Evolutionary conservation across 805 yeast genomes (phyloP).

Genomic region (Kregervanrija pseudodelftensis): DNA sequence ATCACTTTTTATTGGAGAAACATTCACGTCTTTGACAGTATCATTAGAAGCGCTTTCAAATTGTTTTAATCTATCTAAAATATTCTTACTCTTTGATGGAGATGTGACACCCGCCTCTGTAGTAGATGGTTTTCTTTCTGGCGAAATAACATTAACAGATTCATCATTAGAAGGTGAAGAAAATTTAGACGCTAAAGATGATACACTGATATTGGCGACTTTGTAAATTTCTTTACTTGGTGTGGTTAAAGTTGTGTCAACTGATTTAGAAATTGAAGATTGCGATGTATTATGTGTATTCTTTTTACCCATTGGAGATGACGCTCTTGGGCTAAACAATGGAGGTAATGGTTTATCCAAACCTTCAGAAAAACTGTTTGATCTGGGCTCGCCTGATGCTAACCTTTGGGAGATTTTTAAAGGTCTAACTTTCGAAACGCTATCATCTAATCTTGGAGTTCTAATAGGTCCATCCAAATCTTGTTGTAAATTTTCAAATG

Average conservation of each 20-base stretch:
- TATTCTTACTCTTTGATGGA: constrained; percentile 13
- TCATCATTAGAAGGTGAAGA: constrained; percentile 10
- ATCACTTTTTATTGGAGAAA: constrained; percentile 4
- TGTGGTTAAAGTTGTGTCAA: not conserved
- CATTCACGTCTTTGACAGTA: constrained; percentile 6
- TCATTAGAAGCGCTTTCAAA: constrained; percentile 11
- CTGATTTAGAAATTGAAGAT: not conserved
- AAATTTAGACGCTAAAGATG: constrained; percentile 26
- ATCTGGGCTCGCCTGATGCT: constrained; percentile 13
- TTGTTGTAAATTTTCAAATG: no score
- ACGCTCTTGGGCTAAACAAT: constrained; percentile 12
- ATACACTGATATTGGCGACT: constrained; percentile 16
- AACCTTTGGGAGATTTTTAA: constrained; percentile 58
- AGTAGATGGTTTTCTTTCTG: constrained; percentile 7
- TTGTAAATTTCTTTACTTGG: constrained; percentile 6
- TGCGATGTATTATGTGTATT: no score
- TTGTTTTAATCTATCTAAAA: constrained; percentile 22
- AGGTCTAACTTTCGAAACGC: constrained; percentile 52
- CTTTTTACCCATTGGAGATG: constrained; percentile 9
- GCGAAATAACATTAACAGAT: constrained; percentile 14
- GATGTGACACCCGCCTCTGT: constrained; percentile 14
- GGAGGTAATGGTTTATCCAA: no score
- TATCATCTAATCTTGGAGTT: constrained; percentile 8
- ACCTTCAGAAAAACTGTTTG: no score
- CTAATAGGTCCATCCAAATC: no score